A percentile compares a stretch with the other conserved stretches of the same genome.
These are phyloP conservation scores for Sextonia rubra DNA, from an alignment of 164 flowering plant genomes.

Conservation along the genomic window DNA sequence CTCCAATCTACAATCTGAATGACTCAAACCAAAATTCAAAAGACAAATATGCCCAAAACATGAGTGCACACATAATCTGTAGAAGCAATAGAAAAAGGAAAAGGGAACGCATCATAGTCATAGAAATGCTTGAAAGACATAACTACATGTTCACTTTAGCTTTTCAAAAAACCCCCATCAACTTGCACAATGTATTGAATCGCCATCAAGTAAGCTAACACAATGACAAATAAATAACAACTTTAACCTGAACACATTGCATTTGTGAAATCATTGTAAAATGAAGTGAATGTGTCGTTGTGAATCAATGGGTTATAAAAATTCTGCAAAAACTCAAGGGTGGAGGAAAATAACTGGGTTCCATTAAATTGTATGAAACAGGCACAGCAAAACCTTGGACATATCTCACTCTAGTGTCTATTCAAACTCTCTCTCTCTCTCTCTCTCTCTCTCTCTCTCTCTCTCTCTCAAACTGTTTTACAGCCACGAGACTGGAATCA, in stretches of 20 bases:
- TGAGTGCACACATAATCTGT: background rate
- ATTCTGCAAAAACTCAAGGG: too few relatives aligned
- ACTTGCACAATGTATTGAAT: conserved; percentile 31
- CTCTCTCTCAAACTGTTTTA: too few relatives aligned
- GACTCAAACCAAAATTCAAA: conserved; percentile 2
- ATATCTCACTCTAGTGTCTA: too few relatives aligned
- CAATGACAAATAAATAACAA: background rate
- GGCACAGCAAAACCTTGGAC: too few relatives aligned
- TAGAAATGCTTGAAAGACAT: conserved; percentile 2
- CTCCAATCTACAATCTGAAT: conserved; percentile 72
- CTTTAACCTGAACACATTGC: background rate
- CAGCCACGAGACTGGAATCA: too few relatives aligned
- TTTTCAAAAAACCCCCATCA: conserved; percentile 19
- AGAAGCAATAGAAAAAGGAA: background rate
- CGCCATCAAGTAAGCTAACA: background rate
- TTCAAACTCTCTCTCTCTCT: too few relatives aligned
- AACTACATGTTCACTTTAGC: conserved; percentile 40
- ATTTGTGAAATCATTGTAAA: background rate
- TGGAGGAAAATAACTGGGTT: too few relatives aligned
- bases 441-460: too few relatives aligned
- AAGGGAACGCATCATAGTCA: too few relatives aligned
- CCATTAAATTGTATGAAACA: too few relatives aligned
- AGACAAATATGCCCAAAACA: background rate
- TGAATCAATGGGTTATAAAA: too few relatives aligned
- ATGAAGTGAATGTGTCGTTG: background rate